These are phyloP conservation scores for Toxoplasma gondii DNA, from an alignment of 169 alveolate species.

Conservation along the genomic window DNA sequence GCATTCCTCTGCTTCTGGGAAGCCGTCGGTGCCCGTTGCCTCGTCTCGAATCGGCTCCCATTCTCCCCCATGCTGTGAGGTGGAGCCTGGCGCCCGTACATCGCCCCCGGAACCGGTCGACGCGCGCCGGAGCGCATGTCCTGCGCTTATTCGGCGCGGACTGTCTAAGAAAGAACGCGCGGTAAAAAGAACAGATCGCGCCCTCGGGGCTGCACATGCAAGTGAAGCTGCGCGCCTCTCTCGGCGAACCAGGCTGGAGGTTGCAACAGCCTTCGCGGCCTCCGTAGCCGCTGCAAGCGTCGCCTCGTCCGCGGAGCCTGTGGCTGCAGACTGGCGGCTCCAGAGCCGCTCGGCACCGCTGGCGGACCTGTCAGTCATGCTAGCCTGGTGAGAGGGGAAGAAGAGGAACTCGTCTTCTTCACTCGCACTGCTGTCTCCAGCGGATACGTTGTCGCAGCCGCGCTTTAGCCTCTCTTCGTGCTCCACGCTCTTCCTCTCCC, in stretches of 20 bases:
- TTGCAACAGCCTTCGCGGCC: neutral
- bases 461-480: neutral
- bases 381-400: neutral
- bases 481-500: neutral
- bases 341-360: neutral
- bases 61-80: no score
- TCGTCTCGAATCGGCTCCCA: no score
- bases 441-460: neutral
- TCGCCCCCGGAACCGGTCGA: no score
- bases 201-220: no score
- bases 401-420: conserved; percentile 26
- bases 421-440: neutral
- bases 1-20: no score
- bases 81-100: no score
- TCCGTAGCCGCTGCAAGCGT: neutral
- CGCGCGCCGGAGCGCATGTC: no score
- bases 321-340: neutral
- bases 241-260: neutral
- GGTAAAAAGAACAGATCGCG: no score
- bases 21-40: no score
- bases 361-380: neutral
- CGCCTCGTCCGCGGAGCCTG: neutral
- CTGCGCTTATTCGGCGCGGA: no score
- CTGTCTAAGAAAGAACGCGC: no score
- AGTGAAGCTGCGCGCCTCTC: no score